Evolutionary conservation across 2,329 filamentous ascomycete genomes (phyloP).

Genomic region (Diaporthe humulicola): DNA sequence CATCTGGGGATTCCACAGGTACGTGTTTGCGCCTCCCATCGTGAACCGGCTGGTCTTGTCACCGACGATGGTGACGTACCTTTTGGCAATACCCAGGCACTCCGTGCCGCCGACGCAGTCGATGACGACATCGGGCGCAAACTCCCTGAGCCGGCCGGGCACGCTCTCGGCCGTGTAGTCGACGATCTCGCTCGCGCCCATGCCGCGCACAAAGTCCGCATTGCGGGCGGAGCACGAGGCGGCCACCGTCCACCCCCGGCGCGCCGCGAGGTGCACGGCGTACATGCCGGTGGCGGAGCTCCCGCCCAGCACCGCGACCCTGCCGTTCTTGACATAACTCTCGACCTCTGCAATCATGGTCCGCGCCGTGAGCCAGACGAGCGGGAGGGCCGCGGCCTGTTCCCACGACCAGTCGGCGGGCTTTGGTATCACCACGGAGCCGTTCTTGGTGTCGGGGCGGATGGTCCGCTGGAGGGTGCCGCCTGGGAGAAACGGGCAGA

Average conservation of each 20-base stretch:
- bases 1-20: constrained; percentile 34
- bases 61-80: constrained; percentile 43
- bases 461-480: constrained; percentile 37
- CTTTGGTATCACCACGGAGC: constrained; percentile 39
- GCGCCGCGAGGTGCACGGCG: constrained; percentile 38
- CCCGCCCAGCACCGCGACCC: constrained; percentile 41
- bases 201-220: constrained; percentile 39
- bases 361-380: constrained; percentile 42
- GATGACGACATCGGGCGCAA: constrained; percentile 38
- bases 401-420: constrained; percentile 38
- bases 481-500: constrained; percentile 33
- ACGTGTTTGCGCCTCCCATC: constrained; percentile 35
- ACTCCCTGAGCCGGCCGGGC: not conserved
- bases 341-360: constrained; percentile 39
- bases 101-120: constrained; percentile 41
- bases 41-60: constrained; percentile 39
- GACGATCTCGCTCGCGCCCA: constrained; percentile 40
- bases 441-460: constrained; percentile 32
- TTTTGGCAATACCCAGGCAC: constrained; percentile 39
- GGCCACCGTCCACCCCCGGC: constrained; percentile 42
- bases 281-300: constrained; percentile 43
- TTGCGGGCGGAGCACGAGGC: constrained; percentile 43
- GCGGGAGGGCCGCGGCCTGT: constrained; percentile 41
- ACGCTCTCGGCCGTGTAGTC: constrained; percentile 42
- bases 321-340: constrained; percentile 30